These are phyloP conservation scores for Lasiosphaeris hirsuta DNA, from an alignment of 495 filamentous ascomycete genomes.

Conservation along the genomic window DNA sequence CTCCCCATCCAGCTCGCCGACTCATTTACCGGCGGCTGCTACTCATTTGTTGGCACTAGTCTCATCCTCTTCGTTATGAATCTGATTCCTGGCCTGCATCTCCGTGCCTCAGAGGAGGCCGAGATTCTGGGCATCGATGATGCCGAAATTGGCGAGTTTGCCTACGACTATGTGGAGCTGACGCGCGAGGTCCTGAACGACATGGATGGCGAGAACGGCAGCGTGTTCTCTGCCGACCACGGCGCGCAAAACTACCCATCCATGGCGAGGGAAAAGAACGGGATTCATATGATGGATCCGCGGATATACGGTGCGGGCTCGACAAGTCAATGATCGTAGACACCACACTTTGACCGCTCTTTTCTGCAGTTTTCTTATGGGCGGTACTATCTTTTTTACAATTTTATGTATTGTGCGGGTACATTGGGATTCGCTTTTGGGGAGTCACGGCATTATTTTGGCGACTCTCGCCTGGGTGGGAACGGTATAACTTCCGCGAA, in stretches of 20 bases:
- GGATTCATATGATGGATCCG: conserved; percentile 14
- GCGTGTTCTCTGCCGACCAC: conserved; percentile 29
- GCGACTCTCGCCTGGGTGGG: too few species aligned
- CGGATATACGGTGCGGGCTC: conserved; percentile 10
- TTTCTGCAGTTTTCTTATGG: background rate
- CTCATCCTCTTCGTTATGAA: conserved; percentile 87
- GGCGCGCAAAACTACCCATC: conserved; percentile 3
- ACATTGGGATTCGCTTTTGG: background rate
- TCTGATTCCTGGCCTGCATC: conserved; percentile 75
- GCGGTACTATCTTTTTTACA: background rate
- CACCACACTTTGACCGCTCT: background rate
- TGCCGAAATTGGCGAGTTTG: conserved; percentile 95
- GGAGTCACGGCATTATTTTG: background rate
- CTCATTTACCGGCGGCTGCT: conserved; percentile 74
- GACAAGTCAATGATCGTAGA: conserved; percentile 2
- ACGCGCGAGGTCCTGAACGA: conserved; percentile 76
- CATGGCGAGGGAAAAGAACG: conserved; percentile 17
- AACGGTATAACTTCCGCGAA: too few species aligned
- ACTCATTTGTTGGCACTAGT: conserved; percentile 83
- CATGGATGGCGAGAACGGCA: conserved; percentile 44
- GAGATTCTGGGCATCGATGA: conserved; percentile 93
- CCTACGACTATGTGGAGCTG: conserved; percentile 96
- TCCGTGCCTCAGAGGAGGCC: conserved; percentile 78
- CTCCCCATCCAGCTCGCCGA: conserved; percentile 86
- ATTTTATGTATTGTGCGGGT: background rate